Conservation (phyloP, 73 alveolate species). For the Durusdinium trenchii region DNA sequence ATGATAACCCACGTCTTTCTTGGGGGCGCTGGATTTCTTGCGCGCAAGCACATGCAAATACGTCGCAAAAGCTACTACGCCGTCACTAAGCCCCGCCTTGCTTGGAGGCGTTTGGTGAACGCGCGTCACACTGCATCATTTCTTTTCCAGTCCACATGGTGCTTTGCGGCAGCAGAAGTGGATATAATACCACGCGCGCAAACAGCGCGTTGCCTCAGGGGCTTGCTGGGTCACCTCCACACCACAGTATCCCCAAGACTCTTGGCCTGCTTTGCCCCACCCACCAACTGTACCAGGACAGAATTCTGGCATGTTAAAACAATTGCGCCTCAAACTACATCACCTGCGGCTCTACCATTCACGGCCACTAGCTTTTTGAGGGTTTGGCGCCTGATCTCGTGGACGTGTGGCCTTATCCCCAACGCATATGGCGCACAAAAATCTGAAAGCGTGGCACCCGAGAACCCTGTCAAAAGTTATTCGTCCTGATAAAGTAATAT, state of each 20-base stretch:
- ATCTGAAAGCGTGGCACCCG: not conserved
- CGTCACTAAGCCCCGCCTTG: too few relatives aligned
- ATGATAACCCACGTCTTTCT: too few relatives aligned
- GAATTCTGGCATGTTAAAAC: too few relatives aligned
- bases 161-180: not conserved
- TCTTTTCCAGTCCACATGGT: too few relatives aligned
- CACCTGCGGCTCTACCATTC: conserved; percentile 34
- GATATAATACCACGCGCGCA: not conserved
- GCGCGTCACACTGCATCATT: too few relatives aligned
- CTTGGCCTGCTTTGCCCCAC: not conserved
- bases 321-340: not conserved
- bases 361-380: not conserved
- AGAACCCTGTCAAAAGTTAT: not conserved
- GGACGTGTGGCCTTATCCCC: not conserved
- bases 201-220: too few relatives aligned
- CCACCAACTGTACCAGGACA: too few relatives aligned
- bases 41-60: too few relatives aligned
- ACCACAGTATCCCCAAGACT: not conserved
- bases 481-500: too few relatives aligned
- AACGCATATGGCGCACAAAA: not conserved
- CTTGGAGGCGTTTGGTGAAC: too few relatives aligned
- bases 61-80: too few relatives aligned
- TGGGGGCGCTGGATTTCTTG: too few relatives aligned
- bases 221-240: not conserved
- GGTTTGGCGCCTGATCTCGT: not conserved